Evolutionary conservation across 2,329 filamentous ascomycete genomes (phyloP).

Genomic region (Colletotrichum acutatum): DNA sequence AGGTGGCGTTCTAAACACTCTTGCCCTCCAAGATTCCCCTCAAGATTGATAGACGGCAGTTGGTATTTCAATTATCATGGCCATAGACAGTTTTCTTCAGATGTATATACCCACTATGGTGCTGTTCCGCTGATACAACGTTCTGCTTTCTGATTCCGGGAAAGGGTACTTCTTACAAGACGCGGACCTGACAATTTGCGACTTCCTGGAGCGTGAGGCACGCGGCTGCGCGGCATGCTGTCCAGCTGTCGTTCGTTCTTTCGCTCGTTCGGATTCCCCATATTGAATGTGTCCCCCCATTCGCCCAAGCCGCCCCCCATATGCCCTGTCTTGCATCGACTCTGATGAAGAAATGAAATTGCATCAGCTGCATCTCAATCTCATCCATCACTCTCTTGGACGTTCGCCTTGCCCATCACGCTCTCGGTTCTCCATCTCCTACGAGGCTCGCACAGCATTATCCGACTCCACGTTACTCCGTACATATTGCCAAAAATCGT

Average conservation of each 20-base stretch:
- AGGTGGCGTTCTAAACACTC: background rate
- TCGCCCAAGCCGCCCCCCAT: background rate
- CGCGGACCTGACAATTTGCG: background rate
- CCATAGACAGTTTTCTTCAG: background rate
- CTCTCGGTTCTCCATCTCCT: constrained; percentile 18
- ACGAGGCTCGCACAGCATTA: background rate
- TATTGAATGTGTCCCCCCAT: background rate
- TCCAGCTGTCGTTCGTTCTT: background rate
- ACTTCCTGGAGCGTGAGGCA: background rate
- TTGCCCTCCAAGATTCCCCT: background rate
- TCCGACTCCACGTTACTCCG: background rate
- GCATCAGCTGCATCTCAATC: constrained; percentile 23
- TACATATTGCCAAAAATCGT: background rate
- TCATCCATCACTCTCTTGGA: constrained; percentile 6
- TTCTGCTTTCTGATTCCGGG: background rate
- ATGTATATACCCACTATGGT: background rate
- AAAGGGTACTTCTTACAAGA: background rate
- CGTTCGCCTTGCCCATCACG: constrained; percentile 5
- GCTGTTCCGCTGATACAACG: background rate
- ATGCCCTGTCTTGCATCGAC: constrained; percentile 7
- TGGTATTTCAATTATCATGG: no score
- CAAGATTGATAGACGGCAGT: background rate
- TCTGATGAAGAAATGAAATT: constrained; percentile 28
- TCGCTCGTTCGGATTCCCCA: constrained; percentile 6
- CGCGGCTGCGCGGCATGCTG: background rate